Base-by-base conservation (phyloP, 805 yeast species). In the Candida ovalis region DNA sequence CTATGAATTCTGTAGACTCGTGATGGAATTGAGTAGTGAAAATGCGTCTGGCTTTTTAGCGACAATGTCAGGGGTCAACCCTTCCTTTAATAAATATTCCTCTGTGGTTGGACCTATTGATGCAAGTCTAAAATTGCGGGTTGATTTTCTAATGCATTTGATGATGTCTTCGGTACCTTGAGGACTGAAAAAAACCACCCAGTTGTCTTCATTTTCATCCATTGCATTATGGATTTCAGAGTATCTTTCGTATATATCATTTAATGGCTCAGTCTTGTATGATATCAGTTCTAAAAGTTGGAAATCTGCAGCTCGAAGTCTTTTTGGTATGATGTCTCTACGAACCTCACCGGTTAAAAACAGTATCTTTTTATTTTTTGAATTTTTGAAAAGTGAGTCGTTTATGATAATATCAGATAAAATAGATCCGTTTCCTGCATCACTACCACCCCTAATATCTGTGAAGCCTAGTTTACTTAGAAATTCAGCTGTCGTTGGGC, bases 71-170 rank as follows among this genome's bases (percentile, higher is more conserved):
- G 91, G 88, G 0, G 40, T 54, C 2, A 92, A 62, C 0, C 80
- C 83, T 18, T 77, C 72, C 1, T 71, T 63, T 4, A 63, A 35
- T 39, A 91, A 66, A 58, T 78, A 89, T 36, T 70, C 73, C 47
- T 85, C 81, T 10, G 98, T 92, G 0, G 97, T 92, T 2, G 97
- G 97, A 0, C 98, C 98, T 49, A 92, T 92, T 3, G 91, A 82
- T 0, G 96, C 97, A 15, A 89, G 68, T 42, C 72, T 75, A 40
- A 72, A 64, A 1, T 55, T 48, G 3, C 48, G 41, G 3, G 45
- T 18, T 2, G 46, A 38, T 3, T 32, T 18, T 27, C 46, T 49
- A 19, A 66, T 51, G 51, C 74, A 73, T 9, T 75, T 66, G 3
- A 87, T 77, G 12, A 90, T 82, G 1, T 66, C 71, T 25, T 76